Evolutionary conservation across 2,329 filamentous ascomycete species (phyloP).

Genomic region (Ophiostoma sp.): DNA sequence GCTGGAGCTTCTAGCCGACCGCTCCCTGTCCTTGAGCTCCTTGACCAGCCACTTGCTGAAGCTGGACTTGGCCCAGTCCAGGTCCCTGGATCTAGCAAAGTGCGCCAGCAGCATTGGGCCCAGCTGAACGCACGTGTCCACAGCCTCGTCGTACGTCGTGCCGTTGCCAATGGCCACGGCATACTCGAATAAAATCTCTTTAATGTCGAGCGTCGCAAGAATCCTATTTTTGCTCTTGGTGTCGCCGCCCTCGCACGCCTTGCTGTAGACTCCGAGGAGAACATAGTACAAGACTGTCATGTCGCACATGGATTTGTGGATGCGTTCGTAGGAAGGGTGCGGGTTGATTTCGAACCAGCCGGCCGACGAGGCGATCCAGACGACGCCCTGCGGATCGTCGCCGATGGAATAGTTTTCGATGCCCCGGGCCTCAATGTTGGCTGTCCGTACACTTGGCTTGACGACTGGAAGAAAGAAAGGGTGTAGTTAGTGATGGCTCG

Average conservation of each 20-base stretch:
- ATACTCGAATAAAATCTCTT: constrained; percentile 47
- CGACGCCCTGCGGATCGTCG: constrained; percentile 52
- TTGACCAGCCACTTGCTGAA: constrained; percentile 52
- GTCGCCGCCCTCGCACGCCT: constrained; percentile 25
- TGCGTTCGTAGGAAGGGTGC: constrained; percentile 54
- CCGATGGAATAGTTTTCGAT: constrained; percentile 65
- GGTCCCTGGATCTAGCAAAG: constrained; percentile 44
- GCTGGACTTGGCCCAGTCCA: constrained; percentile 47
- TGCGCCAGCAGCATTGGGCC: constrained; percentile 55
- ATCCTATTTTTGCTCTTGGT: constrained; percentile 41
- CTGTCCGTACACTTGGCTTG: constrained; percentile 36
- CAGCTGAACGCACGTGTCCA: constrained; percentile 49
- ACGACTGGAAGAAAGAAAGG: constrained; percentile 35
- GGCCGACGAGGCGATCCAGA: constrained; percentile 65
- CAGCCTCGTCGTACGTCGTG: constrained; percentile 51
- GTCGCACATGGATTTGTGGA: constrained; percentile 61
- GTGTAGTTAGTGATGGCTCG: neutral
- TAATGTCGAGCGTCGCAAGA: constrained; percentile 34
- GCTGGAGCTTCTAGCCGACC: constrained; percentile 23
- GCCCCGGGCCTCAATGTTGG: constrained; percentile 50
- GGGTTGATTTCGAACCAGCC: constrained; percentile 71
- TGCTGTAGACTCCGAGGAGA: constrained; percentile 57
- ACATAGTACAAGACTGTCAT: constrained; percentile 65
- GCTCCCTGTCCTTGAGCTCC: constrained; percentile 38
- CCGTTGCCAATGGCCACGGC: constrained; percentile 55